Evolutionary conservation across 805 yeast species (phyloP).

Genomic region (Ogataea pilisensis): DNA sequence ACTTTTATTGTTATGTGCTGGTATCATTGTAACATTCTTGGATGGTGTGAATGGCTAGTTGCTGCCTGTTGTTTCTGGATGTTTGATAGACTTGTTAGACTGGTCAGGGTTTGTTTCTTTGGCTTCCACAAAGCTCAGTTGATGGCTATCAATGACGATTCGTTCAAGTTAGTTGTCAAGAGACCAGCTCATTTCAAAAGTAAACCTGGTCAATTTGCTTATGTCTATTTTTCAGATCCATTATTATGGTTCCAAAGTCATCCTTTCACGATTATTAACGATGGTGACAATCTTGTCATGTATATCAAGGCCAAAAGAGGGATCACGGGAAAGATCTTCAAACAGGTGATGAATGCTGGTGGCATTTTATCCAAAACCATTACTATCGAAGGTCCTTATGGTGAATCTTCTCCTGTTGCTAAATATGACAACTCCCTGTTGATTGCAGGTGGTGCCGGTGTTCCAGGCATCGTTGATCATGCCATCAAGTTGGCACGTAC

Average conservation of each 20-base stretch:
- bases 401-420: slow-evolving; percentile 44
- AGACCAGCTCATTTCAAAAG: slow-evolving; percentile 47
- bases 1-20: slow-evolving; percentile 51
- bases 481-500: slow-evolving; percentile 28
- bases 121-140: slow-evolving; percentile 23
- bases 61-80: slow-evolving; percentile 45
- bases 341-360: slow-evolving; percentile 29
- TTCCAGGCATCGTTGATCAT: slow-evolving; percentile 50
- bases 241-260: slow-evolving; percentile 64
- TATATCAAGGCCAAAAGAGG: slow-evolving; percentile 51
- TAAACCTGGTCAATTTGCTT: slow-evolving; percentile 54
- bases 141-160: slow-evolving; percentile 22
- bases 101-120: slow-evolving; percentile 25
- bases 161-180: slow-evolving; percentile 43
- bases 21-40: slow-evolving; percentile 46
- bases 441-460: slow-evolving; percentile 70
- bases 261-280: slow-evolving; percentile 56
- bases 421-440: slow-evolving; percentile 48
- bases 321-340: slow-evolving; percentile 40
- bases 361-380: slow-evolving; percentile 29
- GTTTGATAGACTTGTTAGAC: slow-evolving; percentile 46
- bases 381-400: slow-evolving; percentile 69
- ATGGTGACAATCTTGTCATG: slow-evolving; percentile 34
- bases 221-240: slow-evolving; percentile 49
- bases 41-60: slow-evolving; percentile 34